Percentiles rank a stretch among this genome's conserved stretches.
Evolutionary conservation across 2,329 filamentous ascomycete genomes (phyloP).

Genomic region (Calonectria montana): DNA sequence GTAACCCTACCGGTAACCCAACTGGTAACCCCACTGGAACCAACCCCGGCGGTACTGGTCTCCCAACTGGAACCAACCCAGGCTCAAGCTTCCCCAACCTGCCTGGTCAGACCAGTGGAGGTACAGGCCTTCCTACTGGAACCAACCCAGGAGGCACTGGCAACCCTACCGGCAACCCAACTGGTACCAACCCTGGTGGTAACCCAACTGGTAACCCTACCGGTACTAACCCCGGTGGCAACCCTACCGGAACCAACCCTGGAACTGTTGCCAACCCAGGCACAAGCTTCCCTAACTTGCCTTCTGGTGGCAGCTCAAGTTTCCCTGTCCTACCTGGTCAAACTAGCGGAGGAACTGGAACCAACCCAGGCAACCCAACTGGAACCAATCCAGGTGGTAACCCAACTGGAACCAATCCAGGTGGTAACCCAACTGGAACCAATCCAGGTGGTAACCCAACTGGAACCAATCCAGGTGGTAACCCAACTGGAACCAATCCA

Average conservation of each 20-base stretch:
- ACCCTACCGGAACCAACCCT: not conserved
- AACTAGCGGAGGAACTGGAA: not conserved
- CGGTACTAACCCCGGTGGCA: not conserved
- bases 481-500: not conserved
- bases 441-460: not conserved
- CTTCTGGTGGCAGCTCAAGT: not conserved
- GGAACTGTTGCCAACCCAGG: too few species aligned
- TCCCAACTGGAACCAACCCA: not conserved
- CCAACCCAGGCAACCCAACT: not conserved
- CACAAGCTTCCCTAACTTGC: too few species aligned
- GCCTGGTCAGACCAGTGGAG: not conserved
- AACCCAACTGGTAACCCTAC: not conserved
- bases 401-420: not conserved
- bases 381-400: not conserved
- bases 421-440: not conserved
- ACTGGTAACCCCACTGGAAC: not conserved
- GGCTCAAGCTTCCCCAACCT: not conserved
- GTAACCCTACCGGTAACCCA: not conserved
- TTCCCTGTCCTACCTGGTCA: not conserved
- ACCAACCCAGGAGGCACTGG: not conserved
- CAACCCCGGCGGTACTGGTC: too few species aligned
- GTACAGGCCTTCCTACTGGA: not conserved
- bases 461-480: not conserved
- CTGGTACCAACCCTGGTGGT: not conserved
- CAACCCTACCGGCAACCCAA: not conserved